Evolutionary conservation across 73 alveolate genomes (phyloP).

Genomic region (Symbiodinium pilosum): DNA sequence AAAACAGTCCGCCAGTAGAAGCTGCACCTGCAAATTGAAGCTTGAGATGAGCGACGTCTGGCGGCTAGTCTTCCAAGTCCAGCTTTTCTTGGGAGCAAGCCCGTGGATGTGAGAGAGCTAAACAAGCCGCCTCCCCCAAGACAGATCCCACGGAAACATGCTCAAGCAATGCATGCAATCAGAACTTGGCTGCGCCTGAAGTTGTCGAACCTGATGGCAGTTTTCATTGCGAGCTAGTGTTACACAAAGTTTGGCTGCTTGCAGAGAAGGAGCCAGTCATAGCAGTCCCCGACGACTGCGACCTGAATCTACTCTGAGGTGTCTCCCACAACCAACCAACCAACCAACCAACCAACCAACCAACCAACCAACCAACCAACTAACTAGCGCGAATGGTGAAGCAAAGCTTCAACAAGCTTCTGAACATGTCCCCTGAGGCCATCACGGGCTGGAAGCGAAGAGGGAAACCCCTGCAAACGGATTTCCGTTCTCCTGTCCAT

Average conservation of each 20-base stretch:
- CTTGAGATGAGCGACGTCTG: neutral
- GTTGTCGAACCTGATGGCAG: neutral
- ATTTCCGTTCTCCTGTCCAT: neutral
- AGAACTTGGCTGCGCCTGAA: neutral
- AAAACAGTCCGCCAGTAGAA: neutral
- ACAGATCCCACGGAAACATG: no score
- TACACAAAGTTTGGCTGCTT: neutral
- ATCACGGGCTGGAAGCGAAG: neutral
- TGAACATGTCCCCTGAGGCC: neutral
- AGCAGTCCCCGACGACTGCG: conserved; percentile 22
- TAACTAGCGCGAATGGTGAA: no score
- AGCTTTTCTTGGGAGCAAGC: neutral
- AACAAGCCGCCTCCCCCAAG: neutral
- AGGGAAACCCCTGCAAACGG: conserved; percentile 2
- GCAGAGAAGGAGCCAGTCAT: neutral
- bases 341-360: no score
- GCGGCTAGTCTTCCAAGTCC: neutral
- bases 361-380: no score
- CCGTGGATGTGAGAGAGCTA: conserved; percentile 11
- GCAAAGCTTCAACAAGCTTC: no score
- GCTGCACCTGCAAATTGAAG: neutral
- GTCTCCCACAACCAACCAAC: no score
- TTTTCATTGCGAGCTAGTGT: neutral
- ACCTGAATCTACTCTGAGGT: neutral
- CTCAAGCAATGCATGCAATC: no score